Evolutionary conservation across 2,329 filamentous ascomycete species (phyloP), one percentile per base, ranked within the genome.

Genomic region (Stagonosporopsis vannaccii): DNA sequence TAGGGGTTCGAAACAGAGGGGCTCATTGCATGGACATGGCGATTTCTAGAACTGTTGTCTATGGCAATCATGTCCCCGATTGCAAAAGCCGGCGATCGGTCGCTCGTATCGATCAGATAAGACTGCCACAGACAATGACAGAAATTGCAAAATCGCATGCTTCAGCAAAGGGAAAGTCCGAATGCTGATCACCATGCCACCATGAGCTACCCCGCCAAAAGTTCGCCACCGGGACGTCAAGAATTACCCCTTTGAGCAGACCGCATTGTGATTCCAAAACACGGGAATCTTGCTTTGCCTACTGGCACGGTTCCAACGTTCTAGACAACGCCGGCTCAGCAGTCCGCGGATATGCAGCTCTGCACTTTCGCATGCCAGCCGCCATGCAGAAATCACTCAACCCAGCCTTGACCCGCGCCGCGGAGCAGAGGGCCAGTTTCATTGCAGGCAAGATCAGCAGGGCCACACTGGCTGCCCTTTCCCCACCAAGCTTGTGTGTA

Each of bases 401-500:
- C 26, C 12, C 22, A 23, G 33, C 41, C 26, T 13, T 25, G 25
- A 32, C n/a, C 47, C n/a, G 25, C 39, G 25, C 39, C 51, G 33
- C 51, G 20, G 44, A 32, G 11, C 11, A 9, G 37, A 36, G 39
- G 39, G 30, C 23, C 36, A 35, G n/a, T 20, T 39, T 36, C 30
- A 12, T 20, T 28, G 17, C 12, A 25, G 49, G 33, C 37, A 23
- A 32, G 47, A 51, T 43, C 47, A 43, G 22, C 47, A 51, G 39
- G 47, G 39, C 39, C 39, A 33, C 23, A 22, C n/a, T 35, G 45
- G 33, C 49, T 44, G 26, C 30, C 12, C 40, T 17, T 51, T 17
- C 41, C 26, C 49, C 49, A 46, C 44, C n/a, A 50, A 46, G 36
- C 52, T 51, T 50, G 46, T 26, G 23, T 46, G 26, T 22, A 50